phyloP scores from a whole-genome alignment of 352 stramenopile genomes.

The Pythium sukuiense region DNA sequence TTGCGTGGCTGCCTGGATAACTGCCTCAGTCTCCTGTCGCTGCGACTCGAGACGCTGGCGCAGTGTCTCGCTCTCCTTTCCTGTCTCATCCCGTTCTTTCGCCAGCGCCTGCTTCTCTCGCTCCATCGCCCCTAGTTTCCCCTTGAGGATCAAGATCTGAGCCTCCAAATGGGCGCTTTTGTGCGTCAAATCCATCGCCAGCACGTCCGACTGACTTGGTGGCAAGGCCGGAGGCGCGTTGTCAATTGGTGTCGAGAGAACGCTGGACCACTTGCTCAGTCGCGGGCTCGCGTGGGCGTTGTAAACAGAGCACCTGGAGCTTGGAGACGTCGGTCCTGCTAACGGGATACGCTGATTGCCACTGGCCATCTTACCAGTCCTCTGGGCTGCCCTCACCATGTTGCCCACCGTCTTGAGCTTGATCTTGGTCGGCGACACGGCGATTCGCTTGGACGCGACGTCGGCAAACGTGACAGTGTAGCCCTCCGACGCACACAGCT shows the following conservation, averaged over 20 bases:
- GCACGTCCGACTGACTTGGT: constrained; percentile 16
- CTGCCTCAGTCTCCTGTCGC: not conserved
- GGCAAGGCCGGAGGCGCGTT: not conserved
- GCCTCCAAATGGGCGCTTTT: constrained; percentile 23
- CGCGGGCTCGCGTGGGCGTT: constrained; percentile 22
- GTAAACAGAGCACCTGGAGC: constrained; percentile 5
- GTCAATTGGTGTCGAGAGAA: constrained; percentile 15
- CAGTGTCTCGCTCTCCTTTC: not conserved
- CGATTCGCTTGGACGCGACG: constrained; percentile 21
- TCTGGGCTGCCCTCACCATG: constrained; percentile 28
- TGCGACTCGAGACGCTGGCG: not conserved
- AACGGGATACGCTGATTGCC: not conserved
- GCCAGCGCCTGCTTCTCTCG: constrained; percentile 12
- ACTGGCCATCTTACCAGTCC: constrained; percentile 11
- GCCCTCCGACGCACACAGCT: constrained; percentile 27
- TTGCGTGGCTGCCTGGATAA: not conserved
- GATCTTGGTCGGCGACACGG: not conserved
- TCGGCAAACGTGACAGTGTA: constrained; percentile 55
- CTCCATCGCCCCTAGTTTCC: constrained; percentile 6
- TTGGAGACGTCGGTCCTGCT: not conserved
- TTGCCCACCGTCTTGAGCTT: constrained; percentile 22
- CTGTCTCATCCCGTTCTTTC: not conserved
- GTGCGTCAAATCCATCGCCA: constrained; percentile 18
- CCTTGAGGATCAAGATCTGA: constrained; percentile 19
- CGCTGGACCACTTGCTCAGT: constrained; percentile 29